Evolutionary conservation across 148 eudicot genomes (phyloP).

Genomic region (Rhododendron henanense): DNA sequence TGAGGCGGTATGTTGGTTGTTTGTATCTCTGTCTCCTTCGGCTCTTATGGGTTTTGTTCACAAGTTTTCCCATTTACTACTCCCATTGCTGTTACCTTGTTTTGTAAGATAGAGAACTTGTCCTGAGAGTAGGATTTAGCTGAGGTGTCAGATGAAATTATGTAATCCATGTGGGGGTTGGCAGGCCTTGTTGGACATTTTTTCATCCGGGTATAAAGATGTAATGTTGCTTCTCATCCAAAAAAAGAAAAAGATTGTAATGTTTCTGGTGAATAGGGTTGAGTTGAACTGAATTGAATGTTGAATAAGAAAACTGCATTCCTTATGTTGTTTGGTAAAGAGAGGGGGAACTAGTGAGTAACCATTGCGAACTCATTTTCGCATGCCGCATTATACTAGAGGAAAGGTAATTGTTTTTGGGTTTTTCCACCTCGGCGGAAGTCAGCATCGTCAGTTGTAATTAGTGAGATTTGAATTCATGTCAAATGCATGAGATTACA

Average conservation of each 20-base stretch:
- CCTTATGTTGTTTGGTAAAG: neutral
- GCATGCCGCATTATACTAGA: neutral
- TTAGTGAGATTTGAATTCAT: too few relatives aligned
- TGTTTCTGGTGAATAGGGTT: neutral
- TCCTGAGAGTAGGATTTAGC: constrained; percentile 2
- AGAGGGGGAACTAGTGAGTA: neutral
- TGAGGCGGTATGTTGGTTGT: neutral
- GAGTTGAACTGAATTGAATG: neutral
- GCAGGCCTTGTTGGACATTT: constrained; percentile 1
- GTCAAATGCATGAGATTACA: too few relatives aligned
- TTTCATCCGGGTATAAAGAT: constrained; percentile 12
- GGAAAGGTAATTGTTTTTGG: neutral
- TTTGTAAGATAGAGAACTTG: constrained; percentile 31
- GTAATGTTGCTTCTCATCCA: neutral
- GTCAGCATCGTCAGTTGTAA: too few relatives aligned
- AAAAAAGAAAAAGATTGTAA: neutral
- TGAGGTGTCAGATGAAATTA: constrained; percentile 17
- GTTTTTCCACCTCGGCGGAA: too few relatives aligned
- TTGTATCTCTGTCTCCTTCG: neutral
- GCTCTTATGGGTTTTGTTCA: neutral
- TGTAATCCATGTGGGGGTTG: neutral
- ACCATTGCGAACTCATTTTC: neutral
- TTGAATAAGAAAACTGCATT: neutral
- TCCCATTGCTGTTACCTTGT: constrained; percentile 10
- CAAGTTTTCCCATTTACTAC: neutral